Conservation (phyloP, 1,284 basidiomycete species). For the Retiboletus flavoniger region DNA sequence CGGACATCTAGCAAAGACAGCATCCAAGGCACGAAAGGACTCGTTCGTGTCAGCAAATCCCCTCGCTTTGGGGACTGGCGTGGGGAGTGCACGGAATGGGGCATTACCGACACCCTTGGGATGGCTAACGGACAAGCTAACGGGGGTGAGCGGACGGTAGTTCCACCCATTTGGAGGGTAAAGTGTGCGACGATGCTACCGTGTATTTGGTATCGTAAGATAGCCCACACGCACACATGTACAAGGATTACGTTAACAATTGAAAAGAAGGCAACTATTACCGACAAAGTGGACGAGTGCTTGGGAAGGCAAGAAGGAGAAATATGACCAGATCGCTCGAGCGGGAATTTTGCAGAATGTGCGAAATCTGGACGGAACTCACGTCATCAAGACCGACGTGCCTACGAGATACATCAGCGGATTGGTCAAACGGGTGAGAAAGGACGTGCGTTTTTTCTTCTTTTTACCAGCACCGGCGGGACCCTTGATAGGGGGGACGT, state of each 20-base stretch:
- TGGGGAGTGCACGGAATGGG: slow-evolving; percentile 59
- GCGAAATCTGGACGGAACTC: slow-evolving; percentile 5
- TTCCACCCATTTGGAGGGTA: background rate
- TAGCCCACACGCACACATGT: background rate
- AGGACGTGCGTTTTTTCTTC: slow-evolving; percentile 44
- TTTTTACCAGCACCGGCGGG: slow-evolving; percentile 60
- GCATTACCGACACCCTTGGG: slow-evolving; percentile 70
- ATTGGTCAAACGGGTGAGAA: background rate
- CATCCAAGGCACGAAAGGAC: slow-evolving; percentile 68
- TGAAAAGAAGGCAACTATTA: background rate
- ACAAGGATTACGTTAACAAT: background rate
- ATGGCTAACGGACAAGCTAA: slow-evolving; percentile 74
- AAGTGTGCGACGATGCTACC: background rate
- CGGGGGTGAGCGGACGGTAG: slow-evolving; percentile 46
- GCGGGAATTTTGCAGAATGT: background rate
- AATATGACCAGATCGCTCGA: background rate
- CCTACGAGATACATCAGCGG: slow-evolving; percentile 18
- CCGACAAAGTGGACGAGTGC: background rate
- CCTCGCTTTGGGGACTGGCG: slow-evolving; percentile 59
- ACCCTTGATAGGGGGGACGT: slow-evolving; percentile 43
- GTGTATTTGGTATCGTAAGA: slow-evolving; percentile 1
- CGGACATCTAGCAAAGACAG: slow-evolving; percentile 53
- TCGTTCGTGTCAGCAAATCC: slow-evolving; percentile 77
- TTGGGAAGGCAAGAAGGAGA: background rate
- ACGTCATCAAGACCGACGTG: slow-evolving; percentile 28